Percentiles rank a stretch among this genome's conserved stretches.
phyloP scores from a whole-genome alignment of 139 green algal genomes.

The Diplosphaera chodatii region DNA sequence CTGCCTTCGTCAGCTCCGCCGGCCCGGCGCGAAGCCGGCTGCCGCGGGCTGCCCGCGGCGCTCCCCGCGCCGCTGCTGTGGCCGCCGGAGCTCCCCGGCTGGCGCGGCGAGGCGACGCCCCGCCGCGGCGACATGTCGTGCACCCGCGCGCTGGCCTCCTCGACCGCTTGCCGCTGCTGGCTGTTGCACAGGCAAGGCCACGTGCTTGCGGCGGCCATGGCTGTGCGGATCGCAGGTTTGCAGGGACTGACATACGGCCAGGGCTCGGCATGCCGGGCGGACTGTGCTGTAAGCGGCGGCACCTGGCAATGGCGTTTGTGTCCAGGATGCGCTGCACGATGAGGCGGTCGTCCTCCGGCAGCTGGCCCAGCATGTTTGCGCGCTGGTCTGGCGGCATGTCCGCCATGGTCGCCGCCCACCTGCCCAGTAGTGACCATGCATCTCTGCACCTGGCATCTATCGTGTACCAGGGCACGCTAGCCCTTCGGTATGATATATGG shows the following conservation, averaged over 20 bases:
- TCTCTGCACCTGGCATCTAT: too few relatives aligned
- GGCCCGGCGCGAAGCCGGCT: too few relatives aligned
- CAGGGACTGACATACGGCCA: too few relatives aligned
- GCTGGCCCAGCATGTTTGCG: conserved; percentile 18
- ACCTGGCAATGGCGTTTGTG: not conserved
- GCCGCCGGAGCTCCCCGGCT: not conserved
- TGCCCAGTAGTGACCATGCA: too few relatives aligned
- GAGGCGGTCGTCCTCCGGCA: conserved; percentile 38
- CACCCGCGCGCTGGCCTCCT: not conserved
- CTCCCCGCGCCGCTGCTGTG: not conserved
- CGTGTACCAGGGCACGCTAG: too few relatives aligned
- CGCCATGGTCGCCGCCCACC: conserved; percentile 35
- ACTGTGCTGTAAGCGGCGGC: not conserved
- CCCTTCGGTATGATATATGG: too few relatives aligned
- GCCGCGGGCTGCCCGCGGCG: too few relatives aligned
- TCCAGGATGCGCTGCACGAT: conserved; percentile 42
- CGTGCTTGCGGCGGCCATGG: too few relatives aligned
- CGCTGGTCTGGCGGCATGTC: conserved; percentile 12
- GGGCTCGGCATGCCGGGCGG: too few relatives aligned
- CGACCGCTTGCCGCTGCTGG: not conserved
- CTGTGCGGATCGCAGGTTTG: not conserved
- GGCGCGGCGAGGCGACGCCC: too few relatives aligned
- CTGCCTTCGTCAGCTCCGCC: not conserved
- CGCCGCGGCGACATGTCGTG: not conserved
- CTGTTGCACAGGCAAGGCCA: not conserved